Base-by-base conservation (phyloP, 2,329 filamentous ascomycete species). In the Sclerotinia borealis region DNA sequence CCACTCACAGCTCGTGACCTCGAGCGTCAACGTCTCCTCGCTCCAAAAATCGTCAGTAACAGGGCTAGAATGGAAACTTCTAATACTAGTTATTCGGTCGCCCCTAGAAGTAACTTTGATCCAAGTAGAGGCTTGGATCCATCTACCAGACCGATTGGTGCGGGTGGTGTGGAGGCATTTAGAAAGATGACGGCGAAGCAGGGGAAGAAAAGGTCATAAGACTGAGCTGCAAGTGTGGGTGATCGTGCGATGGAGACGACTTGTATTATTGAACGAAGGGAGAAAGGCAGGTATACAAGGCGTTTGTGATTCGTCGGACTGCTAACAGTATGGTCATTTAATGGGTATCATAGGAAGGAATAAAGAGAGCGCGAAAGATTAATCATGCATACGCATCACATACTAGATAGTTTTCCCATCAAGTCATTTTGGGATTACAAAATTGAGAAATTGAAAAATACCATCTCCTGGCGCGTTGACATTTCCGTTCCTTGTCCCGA, bases 101-200 rank as follows among this genome's bases (percentile, higher is more conserved):
- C 74, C 25, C 74, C 74, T 6, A 81, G 80, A 72, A 88, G 85
- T 73, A 87, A 83, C 0, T 87, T 85, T 68, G 83, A 85, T 68
- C 79, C 81, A 25, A 76, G 75, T 34, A 77, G 78, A 47, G 78
- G 76, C 4, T 75, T 79, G 7, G 83, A 85, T 67, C 83, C 73
- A 50, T 63, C 68, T 49, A 61, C 83, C 67, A 79, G 83, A 48
- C 85, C 85, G 13, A 83, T 88, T 66, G 85, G 85, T 59, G 81
- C 85, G n/a, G 80, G 80, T 65, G 85, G 85, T 64, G 79, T 85
- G 74, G 85, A 87, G 68, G 85, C 85, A 1, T 88, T 88, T 77
- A 80, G 84, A 66, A 85, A 81, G 76, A 87, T 88, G 81, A 86
- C 84, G 11, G 81, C 85, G 70, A 87, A 85, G 76, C 71, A 75